These are phyloP conservation scores for Drosera spatulata DNA, from an alignment of 179 eudicot genomes.

Conservation along the genomic window DNA sequence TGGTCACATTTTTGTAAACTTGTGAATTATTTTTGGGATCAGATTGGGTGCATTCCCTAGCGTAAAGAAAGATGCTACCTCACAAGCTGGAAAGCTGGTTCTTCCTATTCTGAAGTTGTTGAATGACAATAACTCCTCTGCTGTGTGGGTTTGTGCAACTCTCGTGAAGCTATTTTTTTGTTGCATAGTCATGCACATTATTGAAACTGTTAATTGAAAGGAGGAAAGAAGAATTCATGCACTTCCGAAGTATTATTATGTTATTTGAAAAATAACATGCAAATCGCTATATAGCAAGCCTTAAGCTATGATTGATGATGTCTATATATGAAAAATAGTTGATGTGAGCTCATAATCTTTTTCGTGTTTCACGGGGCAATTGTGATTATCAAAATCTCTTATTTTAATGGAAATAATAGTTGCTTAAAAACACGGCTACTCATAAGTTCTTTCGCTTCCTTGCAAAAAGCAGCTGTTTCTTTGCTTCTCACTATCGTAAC, in stretches of 20 bases:
- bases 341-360: too few relatives aligned
- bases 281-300: too few relatives aligned
- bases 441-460: slow-evolving; percentile 9
- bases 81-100: slow-evolving; percentile 54
- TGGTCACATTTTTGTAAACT: not conserved
- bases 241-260: too few relatives aligned
- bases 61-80: slow-evolving; percentile 67
- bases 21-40: not conserved
- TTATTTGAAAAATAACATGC: too few relatives aligned
- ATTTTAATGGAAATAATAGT: not conserved
- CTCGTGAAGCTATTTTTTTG: not conserved
- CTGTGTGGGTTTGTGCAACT: slow-evolving; percentile 44
- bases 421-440: not conserved
- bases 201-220: too few relatives aligned
- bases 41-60: slow-evolving; percentile 65
- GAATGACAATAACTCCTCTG: slow-evolving; percentile 50
- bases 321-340: too few relatives aligned
- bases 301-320: too few relatives aligned
- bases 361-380: too few relatives aligned
- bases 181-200: too few relatives aligned
- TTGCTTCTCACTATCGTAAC: slow-evolving; percentile 42
- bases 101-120: slow-evolving; percentile 65
- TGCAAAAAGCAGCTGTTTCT: slow-evolving; percentile 64
- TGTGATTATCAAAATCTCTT: too few relatives aligned
- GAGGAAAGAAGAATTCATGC: too few relatives aligned